A percentile compares a stretch with the other conserved stretches of the same genome.
Evolutionary conservation across 2,329 filamentous ascomycete species (phyloP).

Genomic region (Aspergillus sp.): DNA sequence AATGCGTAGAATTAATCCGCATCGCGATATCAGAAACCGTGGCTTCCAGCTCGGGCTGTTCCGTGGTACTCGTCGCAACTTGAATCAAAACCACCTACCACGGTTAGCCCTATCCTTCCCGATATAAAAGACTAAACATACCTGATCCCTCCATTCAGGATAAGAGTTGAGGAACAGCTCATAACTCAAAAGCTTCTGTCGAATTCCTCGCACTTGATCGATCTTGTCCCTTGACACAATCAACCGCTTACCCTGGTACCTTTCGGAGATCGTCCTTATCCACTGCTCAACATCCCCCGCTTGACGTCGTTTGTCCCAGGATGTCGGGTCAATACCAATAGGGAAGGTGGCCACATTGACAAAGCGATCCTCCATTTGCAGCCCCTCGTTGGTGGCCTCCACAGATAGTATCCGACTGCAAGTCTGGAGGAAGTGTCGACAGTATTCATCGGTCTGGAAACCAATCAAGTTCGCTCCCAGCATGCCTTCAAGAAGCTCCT

Average conservation of each 20-base stretch:
- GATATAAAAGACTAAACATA: slow-evolving; percentile 14
- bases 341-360: slow-evolving; percentile 79
- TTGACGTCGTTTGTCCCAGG: slow-evolving; percentile 63
- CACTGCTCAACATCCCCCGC: slow-evolving; percentile 68
- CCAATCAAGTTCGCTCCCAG: slow-evolving; percentile 85
- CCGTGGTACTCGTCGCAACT: slow-evolving; percentile 82
- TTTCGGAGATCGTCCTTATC: slow-evolving; percentile 71
- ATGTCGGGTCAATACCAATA: slow-evolving; percentile 84
- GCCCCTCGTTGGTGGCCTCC: slow-evolving; percentile 78
- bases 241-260: slow-evolving; percentile 80
- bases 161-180: slow-evolving; percentile 93
- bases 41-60: slow-evolving; percentile 79
- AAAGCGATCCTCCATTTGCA: slow-evolving; percentile 88
- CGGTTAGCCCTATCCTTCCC: neutral
- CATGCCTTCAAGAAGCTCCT: slow-evolving; percentile 80
- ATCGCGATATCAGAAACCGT: slow-evolving; percentile 91
- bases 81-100: slow-evolving; percentile 75
- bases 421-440: slow-evolving; percentile 87
- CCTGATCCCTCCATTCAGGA: slow-evolving; percentile 75
- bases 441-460: slow-evolving; percentile 89
- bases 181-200: slow-evolving; percentile 86
- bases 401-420: slow-evolving; percentile 87
- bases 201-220: slow-evolving; percentile 82
- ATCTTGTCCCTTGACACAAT: slow-evolving; percentile 94
- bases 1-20: slow-evolving; percentile 84